Evolutionary conservation across 176 grass and related monocot genomes (phyloP), one percentile per base, ranked within the genome.

Genomic region (Stipa capillata): DNA sequence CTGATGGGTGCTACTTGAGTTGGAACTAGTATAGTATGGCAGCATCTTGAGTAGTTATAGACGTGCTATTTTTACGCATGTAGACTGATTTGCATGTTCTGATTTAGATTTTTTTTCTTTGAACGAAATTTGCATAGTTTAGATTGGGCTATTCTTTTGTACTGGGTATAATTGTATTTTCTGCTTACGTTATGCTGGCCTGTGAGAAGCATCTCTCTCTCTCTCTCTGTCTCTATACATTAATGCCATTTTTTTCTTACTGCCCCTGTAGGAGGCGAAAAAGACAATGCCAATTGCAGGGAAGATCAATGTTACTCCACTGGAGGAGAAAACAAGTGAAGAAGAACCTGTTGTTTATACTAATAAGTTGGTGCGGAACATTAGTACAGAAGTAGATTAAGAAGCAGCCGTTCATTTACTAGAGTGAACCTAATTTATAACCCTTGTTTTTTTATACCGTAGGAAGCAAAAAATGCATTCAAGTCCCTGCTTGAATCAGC

Each of bases 391-490:
- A 52, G 17, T 35, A 71, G n/a, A 83, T 74, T 51, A 66, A 50
- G n/a, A 79, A 54, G 45, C 9, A 2, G 12, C 47, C 54, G 18
- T 76, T 77, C 15, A 35, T 87, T 70, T 15, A 32, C 54, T 54
- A 23, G 51, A 57, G 10, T 4, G 12, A 67, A 15, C 18, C 41
- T 68, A 54, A 74, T 57, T 51, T 50, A 33, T 34, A 50, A 40
- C 7, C 52, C 50, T 45, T n/a, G n/a, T 43, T 28, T 41, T 76
- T 79, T 68, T 54, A 29, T 72, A 64, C 54, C 69, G 45, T 64
- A 98, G 95, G 95, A 94, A 62, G 87, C 89, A 71, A 98, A 94
- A 90, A 89, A 86, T 94, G 90, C 92, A 23, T 99, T 99, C 60
- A 99, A 93, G 34, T 69, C 86, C 8, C 74, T 99, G 32, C 90